Evolutionary conservation across 495 filamentous ascomycete species (phyloP), one percentile per base, ranked within the genome.

Genomic region (Chaetomium fimeti): DNA sequence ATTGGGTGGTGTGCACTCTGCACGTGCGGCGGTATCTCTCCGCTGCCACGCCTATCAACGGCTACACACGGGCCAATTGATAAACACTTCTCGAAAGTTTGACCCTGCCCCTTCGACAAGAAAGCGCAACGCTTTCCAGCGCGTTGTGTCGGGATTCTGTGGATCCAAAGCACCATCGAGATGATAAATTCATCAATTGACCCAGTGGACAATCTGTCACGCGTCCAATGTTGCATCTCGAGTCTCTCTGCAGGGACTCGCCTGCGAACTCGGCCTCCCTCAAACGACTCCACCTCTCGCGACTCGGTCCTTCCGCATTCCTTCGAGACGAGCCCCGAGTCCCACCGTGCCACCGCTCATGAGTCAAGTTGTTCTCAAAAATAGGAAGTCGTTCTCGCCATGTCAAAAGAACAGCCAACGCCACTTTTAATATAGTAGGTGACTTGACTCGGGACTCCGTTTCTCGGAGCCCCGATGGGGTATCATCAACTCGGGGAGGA

Each of bases 31-130:
- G 48, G 32, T 61, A 22, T 38, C 58, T 38, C 0, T 32, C 49
- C 8, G 16, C 32, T 62, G 59, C 28, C 55, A 40, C 72, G 72
- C 66, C 55, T 74, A 72, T 24, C 49, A 7, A 18, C 72, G 72
- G 72, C 62, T 74, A 68, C 57, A 57, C 52, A 12, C 72, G 72
- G 72, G 60, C 70, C 68, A 71, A 57, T 69, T 49, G 66, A 22
- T 36, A 15, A 51, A 53, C 65, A 66, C 38, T 51, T 51, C 47
- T 25, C 29, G 20, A n/a, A 49, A 24, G 45, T 25, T 48, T 18
- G 54, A 68, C 65, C 69, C 60, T 63, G 42, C 5, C 22, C 40
- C 55, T 51, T 32, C 20, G 22, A 5, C 43, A 3, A 58, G 11
- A 36, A 36, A 18, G 20, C 9, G 38, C 22, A 28, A 36, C 62